These are phyloP conservation scores for Neurospora sp. DNA, from an alignment of 495 filamentous ascomycete species.

Conservation along the genomic window DNA sequence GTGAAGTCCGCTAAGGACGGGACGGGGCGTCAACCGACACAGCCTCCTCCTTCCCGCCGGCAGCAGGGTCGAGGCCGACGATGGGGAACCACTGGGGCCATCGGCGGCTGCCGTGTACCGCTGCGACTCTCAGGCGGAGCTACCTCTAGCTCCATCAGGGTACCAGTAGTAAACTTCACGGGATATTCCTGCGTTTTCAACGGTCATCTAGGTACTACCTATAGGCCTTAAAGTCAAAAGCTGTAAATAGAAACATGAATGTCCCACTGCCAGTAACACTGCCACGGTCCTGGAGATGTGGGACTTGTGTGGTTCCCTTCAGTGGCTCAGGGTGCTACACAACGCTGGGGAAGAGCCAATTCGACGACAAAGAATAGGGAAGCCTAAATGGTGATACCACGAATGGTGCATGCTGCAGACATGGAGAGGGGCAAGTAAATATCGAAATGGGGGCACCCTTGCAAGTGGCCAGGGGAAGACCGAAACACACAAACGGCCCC, in stretches of 20 bases:
- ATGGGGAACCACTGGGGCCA: not conserved
- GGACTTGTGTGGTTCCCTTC: not conserved
- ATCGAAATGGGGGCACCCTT: not conserved
- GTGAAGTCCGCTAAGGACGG: not conserved
- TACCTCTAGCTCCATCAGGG: not conserved
- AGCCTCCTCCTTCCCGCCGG: not conserved
- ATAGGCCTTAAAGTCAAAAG: not conserved
- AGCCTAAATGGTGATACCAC: not conserved
- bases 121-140: not conserved
- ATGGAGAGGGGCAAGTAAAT: not conserved
- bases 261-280: not conserved
- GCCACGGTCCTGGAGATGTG: too few relatives aligned
- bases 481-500: slow-evolving; percentile 3
- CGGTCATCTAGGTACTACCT: not conserved
- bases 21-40: not conserved
- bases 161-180: not conserved
- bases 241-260: not conserved
- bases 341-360: not conserved
- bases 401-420: not conserved
- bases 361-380: not conserved
- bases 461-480: not conserved
- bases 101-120: not conserved
- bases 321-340: not conserved
- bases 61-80: not conserved
- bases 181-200: too few relatives aligned